Evolutionary conservation across 495 filamentous ascomycete genomes (phyloP), one percentile per base, ranked within the genome.

Genomic region (Annulohypoxylon bovei): DNA sequence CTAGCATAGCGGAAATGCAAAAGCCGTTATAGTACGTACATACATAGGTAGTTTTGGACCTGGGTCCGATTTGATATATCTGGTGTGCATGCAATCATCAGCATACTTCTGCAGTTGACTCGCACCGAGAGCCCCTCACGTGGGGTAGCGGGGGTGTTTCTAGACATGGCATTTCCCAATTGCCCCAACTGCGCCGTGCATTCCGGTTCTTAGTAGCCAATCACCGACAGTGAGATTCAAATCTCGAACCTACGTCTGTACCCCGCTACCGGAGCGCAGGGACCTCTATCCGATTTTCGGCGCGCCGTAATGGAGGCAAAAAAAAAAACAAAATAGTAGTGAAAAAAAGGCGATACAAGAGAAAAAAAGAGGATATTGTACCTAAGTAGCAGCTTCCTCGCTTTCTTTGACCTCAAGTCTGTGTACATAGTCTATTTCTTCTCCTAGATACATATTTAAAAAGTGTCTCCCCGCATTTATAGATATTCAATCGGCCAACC

Each of bases 241-340:
- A 72, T 72, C 69, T 47, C 46, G 47, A 60, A 59, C 63, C 52
- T 72, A 52, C 33, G 37, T 40, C 53, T 64, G 69, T 58, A 72
- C 69, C 69, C 69, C 69, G 69, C 69, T 72, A 68, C 69, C 64
- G 69, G 64, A 68, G 69, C 50, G 35, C 60, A 72, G 69, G 69
- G 47, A 68, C 59, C 40, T 8, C 46, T 22, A 40, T 72, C 69
- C 69, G 69, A 72, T 72, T 1, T 72, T 72, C 69, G 69, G 69
- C 69, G 62, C 37, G 63, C 50, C 62, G 53, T 57, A 18, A 62
- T n/a, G 35, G 27, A 47, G 16, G 16, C 37, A 62, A 46, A 62
- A 67, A 46, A 62, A 67, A 62, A 53, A 56, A 55, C 18, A 37
- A 12, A 2, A 33, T 54, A 50, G 22, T 1, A 7, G 20, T 11